Evolutionary conservation across 1,284 basidiomycete species (phyloP).

Genomic region (Papiliotrema nemorosa): DNA sequence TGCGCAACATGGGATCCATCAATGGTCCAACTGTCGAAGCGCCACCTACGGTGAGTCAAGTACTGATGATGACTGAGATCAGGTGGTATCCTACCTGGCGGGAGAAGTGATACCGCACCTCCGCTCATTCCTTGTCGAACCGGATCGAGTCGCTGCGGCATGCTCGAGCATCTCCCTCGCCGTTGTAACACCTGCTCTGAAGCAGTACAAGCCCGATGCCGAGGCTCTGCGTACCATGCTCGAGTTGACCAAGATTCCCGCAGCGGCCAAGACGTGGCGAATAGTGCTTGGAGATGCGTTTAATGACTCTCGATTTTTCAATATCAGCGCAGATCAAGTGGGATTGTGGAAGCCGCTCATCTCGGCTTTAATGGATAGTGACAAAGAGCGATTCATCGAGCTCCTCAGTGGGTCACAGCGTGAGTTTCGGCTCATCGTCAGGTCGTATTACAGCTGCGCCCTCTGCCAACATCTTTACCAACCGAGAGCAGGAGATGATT

Average conservation of each 20-base stretch:
- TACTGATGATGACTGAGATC: slow-evolving; percentile 12
- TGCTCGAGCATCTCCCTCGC: slow-evolving; percentile 84
- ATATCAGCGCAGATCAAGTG: slow-evolving; percentile 55
- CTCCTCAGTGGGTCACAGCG: slow-evolving; percentile 63
- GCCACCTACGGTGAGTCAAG: too few relatives aligned
- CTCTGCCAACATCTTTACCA: slow-evolving; percentile 95
- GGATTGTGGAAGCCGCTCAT: slow-evolving; percentile 73
- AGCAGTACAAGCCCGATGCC: slow-evolving; percentile 46
- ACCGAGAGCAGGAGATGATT: slow-evolving; percentile 88
- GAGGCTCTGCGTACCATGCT: slow-evolving; percentile 60
- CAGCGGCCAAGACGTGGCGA: slow-evolving; percentile 81
- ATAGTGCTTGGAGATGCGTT: slow-evolving; percentile 74
- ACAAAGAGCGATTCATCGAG: slow-evolving; percentile 82
- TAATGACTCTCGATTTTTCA: slow-evolving; percentile 83
- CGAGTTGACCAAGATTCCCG: slow-evolving; percentile 74
- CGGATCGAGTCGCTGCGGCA: slow-evolving; percentile 72
- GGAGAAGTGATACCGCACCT: slow-evolving; percentile 68
- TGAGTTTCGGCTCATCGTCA: background rate
- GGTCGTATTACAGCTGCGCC: slow-evolving; percentile 78
- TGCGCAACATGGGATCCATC: background rate
- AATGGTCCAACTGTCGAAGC: too few relatives aligned
- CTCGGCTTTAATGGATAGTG: slow-evolving; percentile 73
- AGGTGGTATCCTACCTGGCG: slow-evolving; percentile 63
- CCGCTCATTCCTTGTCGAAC: slow-evolving; percentile 75
- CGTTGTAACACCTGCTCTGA: slow-evolving; percentile 72